Evolutionary conservation across 495 filamentous ascomycete genomes (phyloP), one percentile per base, ranked within the genome.

Genomic region (Podospora fimiseda): DNA sequence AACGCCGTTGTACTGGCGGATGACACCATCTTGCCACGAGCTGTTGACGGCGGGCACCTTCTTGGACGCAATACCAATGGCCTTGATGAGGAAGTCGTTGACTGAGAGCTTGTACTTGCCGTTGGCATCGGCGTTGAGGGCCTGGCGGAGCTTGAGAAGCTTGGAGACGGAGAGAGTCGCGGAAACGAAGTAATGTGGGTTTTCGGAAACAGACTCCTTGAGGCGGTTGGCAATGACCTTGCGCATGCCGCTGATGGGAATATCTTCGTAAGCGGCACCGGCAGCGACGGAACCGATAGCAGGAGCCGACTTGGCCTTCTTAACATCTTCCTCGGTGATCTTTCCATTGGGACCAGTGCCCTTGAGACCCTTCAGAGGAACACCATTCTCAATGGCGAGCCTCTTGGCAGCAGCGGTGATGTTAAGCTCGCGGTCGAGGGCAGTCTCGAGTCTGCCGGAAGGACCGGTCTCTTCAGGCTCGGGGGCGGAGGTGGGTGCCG

Each of bases 41-140:
- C 89, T 92, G 80, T 98, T 98, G 70, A 94, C 94, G 52, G 86
- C 81, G 9, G 93, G 93, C 22, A 96, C 90, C 79, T 94, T 96
- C 74, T 85, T 84, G 64, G 84, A 88, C 48, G 93, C 94, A 53
- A 86, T 77, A 49, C 82, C 89, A 43, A 90, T 85, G 43, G 94
- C 93, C 80, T 99, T 99, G 79, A 99, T 87, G 37, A 99, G 77
- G 81, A 99, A 99, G 74, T 99, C 93, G 70, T 99, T 99, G 72
- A 99, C 87, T 14, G 90, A 96, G 30, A 99, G 89, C 81, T 95
- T 97, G 82, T 95, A 97, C 67, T 89, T 84, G 71, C 93, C 93
- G 44, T 94, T 87, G 7, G 88, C 72, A 19, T 86, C 83, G 64
- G 82, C 79, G 74, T 99, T 99, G 54, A 99, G 83, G 39, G 93